phyloP scores from a whole-genome alignment of 2,329 filamentous ascomycete species.

The Clonostachys byssicola region DNA sequence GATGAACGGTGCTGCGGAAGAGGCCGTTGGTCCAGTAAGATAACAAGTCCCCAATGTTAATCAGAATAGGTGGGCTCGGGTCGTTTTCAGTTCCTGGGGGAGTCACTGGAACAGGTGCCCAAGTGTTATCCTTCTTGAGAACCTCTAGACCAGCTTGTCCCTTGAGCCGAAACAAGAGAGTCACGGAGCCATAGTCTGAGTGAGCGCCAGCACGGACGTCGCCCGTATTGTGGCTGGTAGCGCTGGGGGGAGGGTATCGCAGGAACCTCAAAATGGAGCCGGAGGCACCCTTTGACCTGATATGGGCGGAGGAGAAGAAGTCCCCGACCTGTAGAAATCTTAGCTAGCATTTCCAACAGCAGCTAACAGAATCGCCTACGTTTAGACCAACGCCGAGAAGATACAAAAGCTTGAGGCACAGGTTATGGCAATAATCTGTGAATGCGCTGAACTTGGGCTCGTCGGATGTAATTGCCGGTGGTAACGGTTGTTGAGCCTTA shows the following conservation, averaged over 20 bases:
- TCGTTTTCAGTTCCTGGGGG: slow-evolving; percentile 57
- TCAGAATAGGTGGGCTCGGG: slow-evolving; percentile 67
- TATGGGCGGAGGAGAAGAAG: slow-evolving; percentile 53
- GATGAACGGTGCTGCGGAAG: slow-evolving; percentile 81
- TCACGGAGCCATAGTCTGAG: slow-evolving; percentile 75
- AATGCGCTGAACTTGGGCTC: slow-evolving; percentile 63
- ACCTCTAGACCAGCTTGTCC: slow-evolving; percentile 88
- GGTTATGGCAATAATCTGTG: slow-evolving; percentile 62
- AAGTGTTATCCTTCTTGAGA: slow-evolving; percentile 47
- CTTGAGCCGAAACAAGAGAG: slow-evolving; percentile 78
- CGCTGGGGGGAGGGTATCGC: slow-evolving; percentile 58
- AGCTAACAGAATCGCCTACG: slow-evolving; percentile 29
- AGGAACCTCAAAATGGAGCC: slow-evolving; percentile 66
- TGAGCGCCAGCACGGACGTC: slow-evolving; percentile 89
- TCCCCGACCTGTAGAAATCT: slow-evolving; percentile 30
- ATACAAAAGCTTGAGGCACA: slow-evolving; percentile 69
- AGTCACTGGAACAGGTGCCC: slow-evolving; percentile 65
- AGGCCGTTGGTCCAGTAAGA: slow-evolving; percentile 90
- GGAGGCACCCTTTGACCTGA: slow-evolving; percentile 36
- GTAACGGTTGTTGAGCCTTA: slow-evolving; percentile 74
- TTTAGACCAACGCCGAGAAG: slow-evolving; percentile 76
- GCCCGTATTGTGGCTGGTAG: slow-evolving; percentile 34
- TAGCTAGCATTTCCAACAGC: background rate
- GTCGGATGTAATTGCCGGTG: slow-evolving; percentile 54
- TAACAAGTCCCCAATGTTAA: slow-evolving; percentile 69